Percentiles rank a stretch among this genome's conserved stretches.
Evolutionary conservation across 2,329 filamentous ascomycete genomes (phyloP).

Genomic region (Ambrosiella cleistominuta): DNA sequence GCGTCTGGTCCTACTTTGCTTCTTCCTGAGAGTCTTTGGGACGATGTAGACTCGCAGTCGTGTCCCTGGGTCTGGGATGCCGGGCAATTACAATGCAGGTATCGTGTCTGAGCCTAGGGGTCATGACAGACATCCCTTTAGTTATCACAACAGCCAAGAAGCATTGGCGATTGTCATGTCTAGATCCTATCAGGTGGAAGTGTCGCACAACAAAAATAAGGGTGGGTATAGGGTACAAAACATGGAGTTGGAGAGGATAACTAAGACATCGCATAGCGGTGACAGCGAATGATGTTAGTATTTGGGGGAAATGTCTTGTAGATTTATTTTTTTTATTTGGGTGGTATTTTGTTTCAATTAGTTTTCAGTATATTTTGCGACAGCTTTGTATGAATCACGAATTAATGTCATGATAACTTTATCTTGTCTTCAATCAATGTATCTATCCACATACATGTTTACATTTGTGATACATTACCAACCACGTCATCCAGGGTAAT

Average conservation of each 20-base stretch:
- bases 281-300: not conserved
- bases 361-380: not conserved
- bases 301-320: not conserved
- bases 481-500: too few relatives aligned
- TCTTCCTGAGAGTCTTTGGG: slow-evolving; percentile 14
- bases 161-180: slow-evolving; percentile 7
- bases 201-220: not conserved
- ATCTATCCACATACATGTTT: too few relatives aligned
- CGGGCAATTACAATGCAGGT: not conserved
- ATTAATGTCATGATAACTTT: too few relatives aligned
- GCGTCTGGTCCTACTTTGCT: slow-evolving; percentile 16
- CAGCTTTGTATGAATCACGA: too few relatives aligned
- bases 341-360: not conserved
- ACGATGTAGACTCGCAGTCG: not conserved
- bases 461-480: not conserved
- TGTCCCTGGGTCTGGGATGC: not conserved
- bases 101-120: not conserved
- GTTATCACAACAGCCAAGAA: slow-evolving; percentile 3
- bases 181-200: slow-evolving; percentile 5
- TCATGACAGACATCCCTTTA: not conserved
- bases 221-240: not conserved
- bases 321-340: not conserved
- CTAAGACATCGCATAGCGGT: not conserved
- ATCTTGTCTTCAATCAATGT: too few relatives aligned
- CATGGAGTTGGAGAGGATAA: not conserved